Base-by-base conservation (phyloP, 169 alveolate genomes). In the Plasmodium yoelii region DNA sequence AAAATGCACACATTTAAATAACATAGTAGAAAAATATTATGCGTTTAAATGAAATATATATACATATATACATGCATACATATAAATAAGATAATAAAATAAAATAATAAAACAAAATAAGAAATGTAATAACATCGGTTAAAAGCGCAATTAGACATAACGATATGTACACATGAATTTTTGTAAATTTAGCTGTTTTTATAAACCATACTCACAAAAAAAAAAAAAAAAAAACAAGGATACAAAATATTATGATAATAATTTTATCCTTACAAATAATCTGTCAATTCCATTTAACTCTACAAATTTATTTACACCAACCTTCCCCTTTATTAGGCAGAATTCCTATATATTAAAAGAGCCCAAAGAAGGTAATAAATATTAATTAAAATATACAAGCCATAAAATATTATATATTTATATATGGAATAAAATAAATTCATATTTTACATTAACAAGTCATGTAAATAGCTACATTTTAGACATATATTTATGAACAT, bases 311-410 rank as follows among this genome's bases (percentile, higher is more conserved):
- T 46, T 46, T 55, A 4, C 64, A 13, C 24, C 57, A 75, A 28
- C 44, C 51, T 47, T 75, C 64, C 63, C 10, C 51, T 63, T 75
- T 63, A 65, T 12, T 63, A 75, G 88, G 88, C 88, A 75, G 51
- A 51, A 63, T 75, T 63, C 60, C 42, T 75, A 75, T 75, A 24
- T 75, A 63, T 75, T 63, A 67, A 75, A 75, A 47, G 88, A 75
- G 13, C 56, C 75, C 44, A 51, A 44, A 8, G 88, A 75, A 26
- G 28, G 88, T 75, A 51, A 51, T 39, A 63, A 61, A 46, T 61
- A n/a, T 47, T 22, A 51, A n/a, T 46, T 13, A 69, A 69, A 69
- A 56, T 5, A n/a, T n/a, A 51, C 18, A 51, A n/a, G n/a, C 18
- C 22, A 57, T 47, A 70, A 51, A 70, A 47, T 61, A 75, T 60